Evolutionary conservation across 306 rosid genomes (phyloP), one percentile per base, ranked within the genome.

Genomic region (Coriaria nepalensis): DNA sequence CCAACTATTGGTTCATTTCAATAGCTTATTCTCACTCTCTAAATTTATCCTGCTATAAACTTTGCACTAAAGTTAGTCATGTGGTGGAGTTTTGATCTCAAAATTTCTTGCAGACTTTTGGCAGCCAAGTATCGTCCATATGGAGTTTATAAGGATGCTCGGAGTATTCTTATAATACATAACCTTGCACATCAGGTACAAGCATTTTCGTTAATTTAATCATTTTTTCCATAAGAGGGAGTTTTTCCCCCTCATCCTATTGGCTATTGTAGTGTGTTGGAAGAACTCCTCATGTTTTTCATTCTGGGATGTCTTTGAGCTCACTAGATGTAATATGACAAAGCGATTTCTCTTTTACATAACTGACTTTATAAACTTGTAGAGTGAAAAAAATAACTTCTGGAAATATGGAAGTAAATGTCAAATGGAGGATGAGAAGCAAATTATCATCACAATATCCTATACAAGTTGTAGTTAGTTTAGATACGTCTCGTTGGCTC

Each of bases 101-200:
- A 61, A 10, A 10, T 52, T 46, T 61, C 53, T 41, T 75, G 73
- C 81, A 86, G 96, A 50, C 78, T 86, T 65, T 67, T 86, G 76
- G 94, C 86, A 6, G 74, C 90, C 2, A 86, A 82, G 66, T 82
- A 86, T 75, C 88, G 86, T 53, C 90, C 93, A 6, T 53, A 70
- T 66, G 96, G 90, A 61, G 76, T 77, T 46, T 74, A 82, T 67
- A 79, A 67, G 62, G 96, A 86, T 68, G 86, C 94, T 5, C 79
- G 96, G 9, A 77, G 94, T 64, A 58, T 86, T 62, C 82, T 86
- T 47, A 81, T 79, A 43, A 86, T 86, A 57, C 96, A 86, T 59
- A 86, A 86, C 55, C 76, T 86, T 33, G 85, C 86, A 47, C 96
- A 86, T 62, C 96, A 86, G 86, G 96, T 82, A 70, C 33, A 9